These are phyloP conservation scores for Venturia effusa DNA, from an alignment of 2,329 filamentous ascomycete genomes.

Conservation along the genomic window DNA sequence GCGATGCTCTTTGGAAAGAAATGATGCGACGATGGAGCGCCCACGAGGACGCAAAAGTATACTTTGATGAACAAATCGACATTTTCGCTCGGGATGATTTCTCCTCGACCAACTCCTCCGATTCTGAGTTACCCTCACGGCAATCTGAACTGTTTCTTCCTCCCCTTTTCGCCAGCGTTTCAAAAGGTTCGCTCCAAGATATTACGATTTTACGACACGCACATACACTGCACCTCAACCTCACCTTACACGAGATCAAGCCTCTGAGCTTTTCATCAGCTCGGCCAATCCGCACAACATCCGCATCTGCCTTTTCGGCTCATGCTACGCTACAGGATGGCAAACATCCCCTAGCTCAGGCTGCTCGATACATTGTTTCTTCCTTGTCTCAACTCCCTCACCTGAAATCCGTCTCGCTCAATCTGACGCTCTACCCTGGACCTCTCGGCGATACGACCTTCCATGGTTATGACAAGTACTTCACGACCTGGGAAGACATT, in stretches of 20 bases:
- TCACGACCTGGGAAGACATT: not conserved
- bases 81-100: not conserved
- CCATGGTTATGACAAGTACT: not conserved
- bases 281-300: not conserved
- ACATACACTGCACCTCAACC: not conserved
- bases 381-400: not conserved
- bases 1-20: constrained; percentile 5
- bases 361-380: not conserved
- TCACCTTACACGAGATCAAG: not conserved
- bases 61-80: not conserved
- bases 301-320: not conserved
- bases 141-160: not conserved
- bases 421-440: not conserved
- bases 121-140: not conserved
- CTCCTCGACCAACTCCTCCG: not conserved
- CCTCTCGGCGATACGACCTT: not conserved
- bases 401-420: not conserved
- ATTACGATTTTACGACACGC: not conserved
- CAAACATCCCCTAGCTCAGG: not conserved
- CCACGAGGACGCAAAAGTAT: not conserved
- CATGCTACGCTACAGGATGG: not conserved
- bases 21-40: not conserved
- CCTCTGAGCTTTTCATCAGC: not conserved
- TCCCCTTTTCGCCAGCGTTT: not conserved
- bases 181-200: not conserved